Evolutionary conservation across 2,329 filamentous ascomycete genomes (phyloP), one percentile per base, ranked within the genome.

Genomic region (Fusarium haematococcum): DNA sequence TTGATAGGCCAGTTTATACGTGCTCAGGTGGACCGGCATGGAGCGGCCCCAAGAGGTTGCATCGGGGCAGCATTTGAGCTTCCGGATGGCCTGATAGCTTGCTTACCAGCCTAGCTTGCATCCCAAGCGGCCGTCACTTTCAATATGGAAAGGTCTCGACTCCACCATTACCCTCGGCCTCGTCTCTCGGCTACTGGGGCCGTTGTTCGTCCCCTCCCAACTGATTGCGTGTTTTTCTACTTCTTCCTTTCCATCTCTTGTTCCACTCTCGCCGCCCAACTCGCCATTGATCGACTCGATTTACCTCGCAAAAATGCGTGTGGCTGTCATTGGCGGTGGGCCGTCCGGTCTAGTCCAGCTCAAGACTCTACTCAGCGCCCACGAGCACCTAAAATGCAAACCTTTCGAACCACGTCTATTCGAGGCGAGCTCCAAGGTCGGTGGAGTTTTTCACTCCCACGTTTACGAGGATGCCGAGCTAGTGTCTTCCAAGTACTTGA

Each of bases 401-500:
- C 54, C 54, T 9, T 58, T 65, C 27, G 54, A 65, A 13, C 23
- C 63, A 23, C 56, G 33, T 10, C 27, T 65, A 13, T 65, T 65
- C 33, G 63, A 65, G 14, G 41, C 50, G 3, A 57, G 50, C 54
- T 11, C 52, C n/a, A 61, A 52, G 35, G 37, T 65, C 13, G 63
- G 63, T 20, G 63, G 63, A 20, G 63, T 57, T 6, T 65, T 65
- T 37, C 50, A 58, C 56, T 52, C 52, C 6, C 65, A 61, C 10
- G 59, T 63, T 3, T 67, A 67, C 6, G 65, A 67, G 6, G 65
- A 67, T 27, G 65, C 65, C 4, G 65, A 64, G 30, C 79, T 86
- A 6, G 85, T 87, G 7, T 85, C 83, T 1, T 86, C 84, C 5
- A 86, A 84, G 69, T 84, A 86, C 43, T 80, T 88, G n/a, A 87